Conservation (phyloP, 2,329 filamentous ascomycete species). For the Cladophialophora yegresii region DNA sequence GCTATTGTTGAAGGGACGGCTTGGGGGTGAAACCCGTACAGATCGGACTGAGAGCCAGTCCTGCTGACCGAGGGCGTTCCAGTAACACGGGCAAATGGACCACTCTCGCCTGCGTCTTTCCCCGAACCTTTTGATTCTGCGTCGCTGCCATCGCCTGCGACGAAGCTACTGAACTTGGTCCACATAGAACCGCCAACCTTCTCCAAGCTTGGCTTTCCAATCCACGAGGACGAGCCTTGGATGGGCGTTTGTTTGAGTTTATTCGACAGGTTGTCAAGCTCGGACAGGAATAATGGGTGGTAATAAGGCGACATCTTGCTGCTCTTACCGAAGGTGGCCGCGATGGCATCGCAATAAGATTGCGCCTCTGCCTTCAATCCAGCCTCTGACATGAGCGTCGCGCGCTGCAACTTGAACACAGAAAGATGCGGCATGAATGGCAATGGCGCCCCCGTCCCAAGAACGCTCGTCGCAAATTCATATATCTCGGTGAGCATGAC, state of each 20-base stretch:
- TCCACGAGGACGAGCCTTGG: conserved; percentile 81
- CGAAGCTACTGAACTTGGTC: conserved; percentile 94
- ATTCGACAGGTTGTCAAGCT: conserved; percentile 79
- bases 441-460: conserved; percentile 53
- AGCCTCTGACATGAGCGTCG: conserved; percentile 77
- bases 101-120: conserved; percentile 63
- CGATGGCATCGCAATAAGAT: conserved; percentile 86
- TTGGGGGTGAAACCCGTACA: conserved; percentile 64
- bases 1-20: conserved; percentile 40
- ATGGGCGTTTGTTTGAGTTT: conserved; percentile 83
- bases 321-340: conserved; percentile 71
- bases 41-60: conserved; percentile 72
- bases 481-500: conserved; percentile 96
- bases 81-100: conserved; percentile 80
- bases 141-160: conserved; percentile 83
- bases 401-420: conserved; percentile 88
- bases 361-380: conserved; percentile 81
- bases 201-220: conserved; percentile 92
- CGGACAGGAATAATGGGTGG: conserved; percentile 69
- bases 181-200: conserved; percentile 90
- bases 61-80: conserved; percentile 74
- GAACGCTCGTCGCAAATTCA: conserved; percentile 80
- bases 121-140: conserved; percentile 59
- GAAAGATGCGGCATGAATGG: conserved; percentile 77
- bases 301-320: conserved; percentile 87